Evolutionary conservation across 1,284 basidiomycete genomes (phyloP).

Genomic region (Rhodotorula sp.): DNA sequence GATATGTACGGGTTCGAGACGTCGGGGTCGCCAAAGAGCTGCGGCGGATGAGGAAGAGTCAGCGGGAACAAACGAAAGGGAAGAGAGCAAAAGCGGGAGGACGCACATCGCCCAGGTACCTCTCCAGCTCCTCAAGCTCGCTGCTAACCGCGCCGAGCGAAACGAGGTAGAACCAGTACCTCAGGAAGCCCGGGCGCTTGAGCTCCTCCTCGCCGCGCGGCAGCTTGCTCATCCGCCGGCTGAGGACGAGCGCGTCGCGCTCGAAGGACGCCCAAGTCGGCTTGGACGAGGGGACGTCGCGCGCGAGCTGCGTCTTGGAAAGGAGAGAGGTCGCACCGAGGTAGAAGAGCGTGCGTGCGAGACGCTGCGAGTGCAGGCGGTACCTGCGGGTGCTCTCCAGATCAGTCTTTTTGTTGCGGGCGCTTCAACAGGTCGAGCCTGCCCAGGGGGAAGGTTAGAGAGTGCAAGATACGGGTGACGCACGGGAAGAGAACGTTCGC

Average conservation of each 20-base stretch:
- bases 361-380: slow-evolving; percentile 37
- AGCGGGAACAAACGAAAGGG: neutral
- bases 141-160: slow-evolving; percentile 30
- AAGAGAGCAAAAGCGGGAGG: no score
- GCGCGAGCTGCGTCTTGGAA: slow-evolving; percentile 34
- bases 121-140: slow-evolving; percentile 36
- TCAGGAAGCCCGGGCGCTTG: slow-evolving; percentile 29
- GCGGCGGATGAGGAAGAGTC: neutral
- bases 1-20: slow-evolving; percentile 23
- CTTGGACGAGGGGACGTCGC: slow-evolving; percentile 33
- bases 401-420: neutral
- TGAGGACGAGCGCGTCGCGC: slow-evolving; percentile 34
- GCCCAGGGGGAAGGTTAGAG: no score
- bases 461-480: neutral
- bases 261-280: slow-evolving; percentile 36
- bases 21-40: slow-evolving; percentile 36
- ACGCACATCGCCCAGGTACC: slow-evolving; percentile 27
- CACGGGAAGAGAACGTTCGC: slow-evolving; percentile 34
- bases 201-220: slow-evolving; percentile 33
- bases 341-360: slow-evolving; percentile 35
- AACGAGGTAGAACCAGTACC: slow-evolving; percentile 41
- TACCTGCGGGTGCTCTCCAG: neutral
- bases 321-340: slow-evolving; percentile 30
- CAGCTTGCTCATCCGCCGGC: slow-evolving; percentile 24
- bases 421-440: no score